These are phyloP conservation scores for Suillus americanus DNA, from an alignment of 768 basidiomycete genomes.

Conservation along the genomic window DNA sequence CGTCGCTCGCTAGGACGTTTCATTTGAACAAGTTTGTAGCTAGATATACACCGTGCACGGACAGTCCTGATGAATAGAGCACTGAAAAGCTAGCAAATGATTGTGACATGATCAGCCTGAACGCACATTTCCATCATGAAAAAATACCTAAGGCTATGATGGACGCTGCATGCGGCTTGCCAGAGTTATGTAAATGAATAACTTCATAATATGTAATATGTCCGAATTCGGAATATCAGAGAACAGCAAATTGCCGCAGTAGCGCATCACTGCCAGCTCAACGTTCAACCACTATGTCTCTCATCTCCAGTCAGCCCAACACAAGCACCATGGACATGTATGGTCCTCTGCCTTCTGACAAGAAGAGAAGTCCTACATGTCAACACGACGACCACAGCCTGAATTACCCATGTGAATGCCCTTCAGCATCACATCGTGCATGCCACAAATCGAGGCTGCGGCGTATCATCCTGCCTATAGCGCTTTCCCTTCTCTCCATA, in stretches of 20 bases:
- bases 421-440: conserved; percentile 25
- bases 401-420: conserved; percentile 20
- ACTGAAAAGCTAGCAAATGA: not conserved
- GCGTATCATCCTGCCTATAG: conserved; percentile 35
- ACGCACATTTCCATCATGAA: not conserved
- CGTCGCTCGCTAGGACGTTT: not conserved
- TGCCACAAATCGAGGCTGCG: conserved; percentile 33
- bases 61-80: not conserved
- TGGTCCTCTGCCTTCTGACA: conserved; percentile 5
- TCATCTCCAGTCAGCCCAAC: conserved; percentile 27
- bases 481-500: conserved; percentile 32
- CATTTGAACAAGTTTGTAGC: not conserved
- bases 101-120: not conserved
- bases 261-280: not conserved
- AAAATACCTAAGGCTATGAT: no score
- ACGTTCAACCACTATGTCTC: conserved; percentile 20
- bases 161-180: not conserved
- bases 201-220: no score
- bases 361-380: conserved; percentile 25
- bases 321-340: conserved; percentile 23
- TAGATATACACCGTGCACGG: not conserved
- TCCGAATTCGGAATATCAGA: not conserved
- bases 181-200: not conserved
- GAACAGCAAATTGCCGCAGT: not conserved
- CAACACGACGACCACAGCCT: conserved; percentile 16